Percentiles rank a stretch among this genome's conserved stretches.
phyloP scores from a whole-genome alignment of 805 yeast genomes.

The Candida gorgasii region DNA sequence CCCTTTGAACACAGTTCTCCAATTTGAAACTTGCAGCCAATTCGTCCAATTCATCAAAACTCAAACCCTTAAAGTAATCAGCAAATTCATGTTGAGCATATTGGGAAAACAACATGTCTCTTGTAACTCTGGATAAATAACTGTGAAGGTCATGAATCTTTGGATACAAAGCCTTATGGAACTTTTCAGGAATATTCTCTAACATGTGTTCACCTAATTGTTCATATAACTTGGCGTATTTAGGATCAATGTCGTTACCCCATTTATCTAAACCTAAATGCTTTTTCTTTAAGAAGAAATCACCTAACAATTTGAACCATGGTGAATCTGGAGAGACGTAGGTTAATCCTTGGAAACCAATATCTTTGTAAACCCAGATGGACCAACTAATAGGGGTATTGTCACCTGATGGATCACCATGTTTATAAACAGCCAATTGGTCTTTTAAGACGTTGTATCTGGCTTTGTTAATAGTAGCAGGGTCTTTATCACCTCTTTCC shows the following conservation, averaged over 20 bases:
- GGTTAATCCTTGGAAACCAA: slow-evolving; percentile 52
- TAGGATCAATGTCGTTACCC: slow-evolving; percentile 49
- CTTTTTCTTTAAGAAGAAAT: slow-evolving; percentile 44
- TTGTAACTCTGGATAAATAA: slow-evolving; percentile 39
- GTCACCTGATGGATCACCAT: slow-evolving; percentile 52
- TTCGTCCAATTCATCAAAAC: slow-evolving; percentile 49
- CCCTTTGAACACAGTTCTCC: slow-evolving; percentile 45
- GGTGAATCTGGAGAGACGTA: slow-evolving; percentile 46
- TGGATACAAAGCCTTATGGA: slow-evolving; percentile 44
- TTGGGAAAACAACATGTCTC: slow-evolving; percentile 47
- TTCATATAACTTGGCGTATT: slow-evolving; percentile 36
- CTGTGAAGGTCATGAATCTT: slow-evolving; percentile 36
- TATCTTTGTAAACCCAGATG: slow-evolving; percentile 55
- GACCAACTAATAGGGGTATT: slow-evolving; percentile 49
- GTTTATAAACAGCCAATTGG: slow-evolving; percentile 44
- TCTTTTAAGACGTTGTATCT: slow-evolving; percentile 47
- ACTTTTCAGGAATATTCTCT: slow-evolving; percentile 41
- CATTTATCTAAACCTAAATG: slow-evolving; percentile 49
- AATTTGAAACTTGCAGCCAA: slow-evolving; percentile 53
- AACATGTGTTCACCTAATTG: slow-evolving; percentile 37
- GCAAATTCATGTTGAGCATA: slow-evolving; percentile 48
- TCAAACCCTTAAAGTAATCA: slow-evolving; percentile 40
- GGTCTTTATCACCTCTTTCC: slow-evolving; percentile 41
- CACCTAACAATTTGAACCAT: slow-evolving; percentile 44
- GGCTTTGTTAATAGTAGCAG: slow-evolving; percentile 36